phyloP scores from a whole-genome alignment of 2,329 filamentous ascomycete species.

The Geosmithia morbida region DNA sequence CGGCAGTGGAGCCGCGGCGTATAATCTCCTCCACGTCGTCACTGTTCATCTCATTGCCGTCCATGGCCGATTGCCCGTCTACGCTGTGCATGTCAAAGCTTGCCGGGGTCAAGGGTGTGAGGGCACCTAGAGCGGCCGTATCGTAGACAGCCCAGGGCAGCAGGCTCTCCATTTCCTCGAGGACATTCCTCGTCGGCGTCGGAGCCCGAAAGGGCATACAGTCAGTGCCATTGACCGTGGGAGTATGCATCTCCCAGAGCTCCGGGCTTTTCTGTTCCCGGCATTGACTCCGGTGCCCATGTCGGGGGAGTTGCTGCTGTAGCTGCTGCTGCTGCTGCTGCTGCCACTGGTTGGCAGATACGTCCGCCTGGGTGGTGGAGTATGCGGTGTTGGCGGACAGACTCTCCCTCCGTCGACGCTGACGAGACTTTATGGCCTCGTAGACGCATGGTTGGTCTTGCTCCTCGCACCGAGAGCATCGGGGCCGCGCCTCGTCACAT shows the following conservation, averaged over 20 bases:
- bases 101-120: conserved; percentile 14
- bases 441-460: conserved; percentile 33
- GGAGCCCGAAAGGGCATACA: neutral
- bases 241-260: neutral
- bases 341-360: conserved; percentile 3
- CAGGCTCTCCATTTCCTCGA: neutral
- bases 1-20: conserved; percentile 5
- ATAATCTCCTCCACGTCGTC: conserved; percentile 15
- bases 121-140: conserved; percentile 13
- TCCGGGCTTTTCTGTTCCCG: neutral
- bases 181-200: neutral
- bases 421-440: conserved; percentile 27
- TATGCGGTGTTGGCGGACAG: conserved; percentile 6
- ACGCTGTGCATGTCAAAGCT: conserved; percentile 15
- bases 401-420: conserved; percentile 18
- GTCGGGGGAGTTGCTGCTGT: neutral
- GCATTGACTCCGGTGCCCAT: neutral
- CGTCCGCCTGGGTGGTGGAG: neutral
- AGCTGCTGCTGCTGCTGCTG: conserved; percentile 1
- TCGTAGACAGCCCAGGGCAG: conserved; percentile 3
- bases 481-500: conserved; percentile 37
- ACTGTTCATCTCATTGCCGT: conserved; percentile 8
- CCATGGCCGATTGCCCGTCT: conserved; percentile 7
- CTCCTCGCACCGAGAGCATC: conserved; percentile 35
- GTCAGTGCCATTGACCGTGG: neutral